Evolutionary conservation across 129 eudicot genomes (phyloP).

Genomic region (sunflower (Helianthus annuus)): DNA sequence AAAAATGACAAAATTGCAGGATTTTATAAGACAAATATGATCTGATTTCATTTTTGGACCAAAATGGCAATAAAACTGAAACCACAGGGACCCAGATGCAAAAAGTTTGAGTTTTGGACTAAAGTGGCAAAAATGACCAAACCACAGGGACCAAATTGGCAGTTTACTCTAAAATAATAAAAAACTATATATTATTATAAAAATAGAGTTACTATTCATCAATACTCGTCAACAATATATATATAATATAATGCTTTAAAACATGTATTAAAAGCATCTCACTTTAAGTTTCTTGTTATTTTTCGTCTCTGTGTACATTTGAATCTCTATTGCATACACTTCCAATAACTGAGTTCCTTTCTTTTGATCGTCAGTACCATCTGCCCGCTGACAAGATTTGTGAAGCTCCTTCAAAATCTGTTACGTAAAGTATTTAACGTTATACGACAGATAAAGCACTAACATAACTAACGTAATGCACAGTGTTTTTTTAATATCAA

Average conservation of each 20-base stretch:
- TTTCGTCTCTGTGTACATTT: constrained; percentile 97
- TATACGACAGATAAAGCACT: constrained; percentile 1
- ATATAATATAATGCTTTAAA: constrained; percentile 1
- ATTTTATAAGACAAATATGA: too few species aligned
- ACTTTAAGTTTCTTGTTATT: constrained; percentile 99
- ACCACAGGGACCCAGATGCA: too few species aligned
- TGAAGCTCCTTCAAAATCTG: constrained; percentile 98
- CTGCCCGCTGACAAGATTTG: constrained; percentile 88
- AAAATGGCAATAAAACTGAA: too few species aligned
- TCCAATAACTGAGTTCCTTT: constrained; percentile 97
- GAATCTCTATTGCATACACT: constrained; percentile 97
- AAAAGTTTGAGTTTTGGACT: too few species aligned
- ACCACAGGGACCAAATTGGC: too few species aligned
- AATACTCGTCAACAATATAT: too few species aligned
- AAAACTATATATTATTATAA: too few species aligned
- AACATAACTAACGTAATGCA: background rate
- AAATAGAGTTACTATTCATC: too few species aligned
- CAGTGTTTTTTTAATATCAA: background rate
- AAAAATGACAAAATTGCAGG: too few species aligned
- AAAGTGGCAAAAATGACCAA: too few species aligned
- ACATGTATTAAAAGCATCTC: constrained; percentile 6
- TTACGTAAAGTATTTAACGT: background rate
- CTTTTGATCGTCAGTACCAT: constrained; percentile 98
- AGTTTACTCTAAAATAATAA: too few species aligned
- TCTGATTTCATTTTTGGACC: too few species aligned